Base-by-base conservation (phyloP, 2,329 filamentous ascomycete species). In the Orbilia ellipsospora region DNA sequence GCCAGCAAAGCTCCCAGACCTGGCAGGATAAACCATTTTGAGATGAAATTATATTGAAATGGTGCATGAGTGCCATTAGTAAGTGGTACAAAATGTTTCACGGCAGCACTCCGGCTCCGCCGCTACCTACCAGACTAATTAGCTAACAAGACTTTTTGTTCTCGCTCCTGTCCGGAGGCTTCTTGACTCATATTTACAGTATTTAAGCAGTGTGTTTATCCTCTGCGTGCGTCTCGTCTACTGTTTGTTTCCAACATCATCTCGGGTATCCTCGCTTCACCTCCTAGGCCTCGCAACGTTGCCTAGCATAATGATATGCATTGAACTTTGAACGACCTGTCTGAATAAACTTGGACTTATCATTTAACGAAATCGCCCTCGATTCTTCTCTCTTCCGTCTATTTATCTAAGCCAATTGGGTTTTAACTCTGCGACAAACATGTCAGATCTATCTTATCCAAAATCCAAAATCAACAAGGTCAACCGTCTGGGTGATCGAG, bases 401-500 rank as follows among this genome's bases (percentile, higher is more conserved):
- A 48, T 48, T 51, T 12, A 4, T 18, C 16, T 5, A 52, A 23
- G 20, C 18, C 48, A 52, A 20, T 52, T 18, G 13, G 13, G 3
- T 15, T 36, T 28, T 55, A 2, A 1, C 20, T 36, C 12, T 15
- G 28, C 6, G 13, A 36, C 18, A 18, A 52, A 20, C 3, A 86
- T 86, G 84, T 82, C 84, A 15, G 81, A 83, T 12, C 84, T 88
- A 13, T 84, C 87, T 77, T 92, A 92, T 78, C 89, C 90, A 55
- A 90, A 88, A 80, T 85, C 86, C 79, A 82, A 85, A 28, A 85
- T 85, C 78, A 91, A 89, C 82, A 90, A 87, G 26, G 87, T 92
- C 77, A 91, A 91, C 78, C 86, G 90, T 26, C 87, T 90, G 79
- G 87, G 87, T 78, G 84, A 87, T 75, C 85, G 88, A 83, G 90